Evolutionary conservation across 805 yeast genomes (phyloP), one percentile per base, ranked within the genome.

Genomic region (Ogataea pilisensis): DNA sequence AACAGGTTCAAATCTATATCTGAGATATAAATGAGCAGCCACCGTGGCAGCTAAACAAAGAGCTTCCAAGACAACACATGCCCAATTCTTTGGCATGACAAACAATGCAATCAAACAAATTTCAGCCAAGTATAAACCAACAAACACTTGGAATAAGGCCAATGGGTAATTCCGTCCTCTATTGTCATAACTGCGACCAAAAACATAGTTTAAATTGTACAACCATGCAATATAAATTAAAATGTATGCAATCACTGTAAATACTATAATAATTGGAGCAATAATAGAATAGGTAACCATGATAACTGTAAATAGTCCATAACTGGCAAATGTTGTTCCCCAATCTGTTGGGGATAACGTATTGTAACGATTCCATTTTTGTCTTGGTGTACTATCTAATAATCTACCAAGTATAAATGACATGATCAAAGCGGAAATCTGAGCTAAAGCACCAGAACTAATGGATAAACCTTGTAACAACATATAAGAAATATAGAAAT

Each of bases 331-430:
- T 12, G 78, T 68, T 14, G 85, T 79, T 37, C 97, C 95, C 85
- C 90, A 89, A 19, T 77, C 73, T 33, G 90, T 85, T 31, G 75
- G 70, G 11, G 79, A 73, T 51, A 91, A 68, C 2, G 69, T 72
- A 59, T 77, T 78, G 58, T 64, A 76, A 56, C 96, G 79, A 45
- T 63, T 76, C 96, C 96, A 91, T 68, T 83, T 85, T 65, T 87
- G 82, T 66, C 98, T 80, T 46, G 98, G 98, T 5, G 98, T 88
- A 39, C 75, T 73, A 61, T 89, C 96, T 45, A 93, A 72, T 18
- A 88, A 44, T 48, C 68, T 69, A 24, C 93, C 86, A 44, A 90
- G 68, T 28, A 83, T 66, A 57, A 84, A 80, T 38, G 85, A 80
- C 48, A 90, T 68, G 39, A 85, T 72, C 54, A 93, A 69, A 2